Conservation (phyloP, 1,284 basidiomycete genomes). For the Trichosporon asahii region DNA sequence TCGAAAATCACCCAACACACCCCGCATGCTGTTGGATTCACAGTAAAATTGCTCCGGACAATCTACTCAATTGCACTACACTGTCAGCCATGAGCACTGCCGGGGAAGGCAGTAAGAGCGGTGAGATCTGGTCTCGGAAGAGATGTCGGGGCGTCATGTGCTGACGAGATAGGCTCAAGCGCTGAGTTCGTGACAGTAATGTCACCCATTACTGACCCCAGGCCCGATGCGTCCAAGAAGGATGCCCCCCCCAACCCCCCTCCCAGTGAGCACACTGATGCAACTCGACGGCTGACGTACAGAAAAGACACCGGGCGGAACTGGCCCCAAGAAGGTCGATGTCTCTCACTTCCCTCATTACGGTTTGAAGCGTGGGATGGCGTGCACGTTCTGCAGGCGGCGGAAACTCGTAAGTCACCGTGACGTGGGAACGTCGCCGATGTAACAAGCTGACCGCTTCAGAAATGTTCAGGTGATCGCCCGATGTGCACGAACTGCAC, state of each 20-base stretch:
- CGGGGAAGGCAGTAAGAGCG: neutral
- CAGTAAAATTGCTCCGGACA: neutral
- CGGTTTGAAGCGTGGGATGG: slow-evolving; percentile 28
- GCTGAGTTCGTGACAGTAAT: neutral
- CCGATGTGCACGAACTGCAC: slow-evolving; percentile 41
- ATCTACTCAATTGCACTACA: neutral
- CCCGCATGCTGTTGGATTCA: slow-evolving; percentile 2
- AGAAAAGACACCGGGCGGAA: slow-evolving; percentile 4
- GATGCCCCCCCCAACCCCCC: slow-evolving; percentile 2
- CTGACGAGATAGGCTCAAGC: slow-evolving; percentile 10
- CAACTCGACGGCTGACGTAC: neutral
- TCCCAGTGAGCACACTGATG: neutral
- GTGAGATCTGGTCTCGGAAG: neutral
- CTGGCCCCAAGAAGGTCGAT: slow-evolving; percentile 19
- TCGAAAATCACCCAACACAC: neutral
- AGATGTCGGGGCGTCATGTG: neutral
- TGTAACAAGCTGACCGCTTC: slow-evolving; percentile 15
- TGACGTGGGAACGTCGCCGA: neutral
- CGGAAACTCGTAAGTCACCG: slow-evolving; percentile 36
- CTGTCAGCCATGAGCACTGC: neutral
- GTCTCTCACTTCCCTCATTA: slow-evolving; percentile 27
- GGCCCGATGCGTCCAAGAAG: neutral
- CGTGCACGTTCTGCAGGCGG: slow-evolving; percentile 44
- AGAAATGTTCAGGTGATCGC: slow-evolving; percentile 41
- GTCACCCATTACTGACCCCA: neutral